A percentile compares a stretch with the other conserved stretches of the same genome.
These are phyloP conservation scores for Podaxis sp. DNA, from an alignment of 768 basidiomycete species.

Conservation along the genomic window DNA sequence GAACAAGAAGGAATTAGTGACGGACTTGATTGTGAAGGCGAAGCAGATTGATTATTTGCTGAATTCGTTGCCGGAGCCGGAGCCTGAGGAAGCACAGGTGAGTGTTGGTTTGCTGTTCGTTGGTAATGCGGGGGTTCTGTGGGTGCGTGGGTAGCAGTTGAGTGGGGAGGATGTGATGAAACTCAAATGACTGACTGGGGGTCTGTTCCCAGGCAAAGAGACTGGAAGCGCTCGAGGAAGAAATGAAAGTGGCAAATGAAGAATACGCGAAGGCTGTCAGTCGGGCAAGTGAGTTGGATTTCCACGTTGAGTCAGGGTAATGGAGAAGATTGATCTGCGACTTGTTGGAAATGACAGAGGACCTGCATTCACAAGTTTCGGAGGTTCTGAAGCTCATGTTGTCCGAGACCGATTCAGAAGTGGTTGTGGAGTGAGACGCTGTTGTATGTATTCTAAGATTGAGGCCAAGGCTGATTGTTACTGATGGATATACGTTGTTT, in stretches of 20 bases:
- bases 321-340: not conserved
- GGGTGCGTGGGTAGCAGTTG: not conserved
- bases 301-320: not conserved
- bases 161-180: not conserved
- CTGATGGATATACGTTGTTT: too few species aligned
- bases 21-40: slow-evolving; percentile 81
- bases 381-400: slow-evolving; percentile 59
- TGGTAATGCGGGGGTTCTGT: not conserved
- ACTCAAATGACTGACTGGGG: not conserved
- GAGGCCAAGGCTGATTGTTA: too few species aligned
- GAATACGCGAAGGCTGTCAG: slow-evolving; percentile 74
- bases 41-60: slow-evolving; percentile 90
- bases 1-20: slow-evolving; percentile 81
- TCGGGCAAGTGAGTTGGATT: slow-evolving; percentile 65
- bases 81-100: slow-evolving; percentile 77
- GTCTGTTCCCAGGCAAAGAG: slow-evolving; percentile 55
- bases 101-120: slow-evolving; percentile 13
- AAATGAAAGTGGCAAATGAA: slow-evolving; percentile 70
- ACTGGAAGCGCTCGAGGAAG: slow-evolving; percentile 63
- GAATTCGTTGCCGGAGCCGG: slow-evolving; percentile 73
- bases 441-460: too few species aligned
- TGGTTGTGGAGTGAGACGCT: slow-evolving; percentile 4
- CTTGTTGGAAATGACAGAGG: slow-evolving; percentile 38
- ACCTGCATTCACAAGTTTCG: slow-evolving; percentile 59
- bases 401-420: slow-evolving; percentile 43